These are phyloP conservation scores for Leishmania tarentolae DNA, from an alignment of 208 protist species.

Conservation along the genomic window DNA sequence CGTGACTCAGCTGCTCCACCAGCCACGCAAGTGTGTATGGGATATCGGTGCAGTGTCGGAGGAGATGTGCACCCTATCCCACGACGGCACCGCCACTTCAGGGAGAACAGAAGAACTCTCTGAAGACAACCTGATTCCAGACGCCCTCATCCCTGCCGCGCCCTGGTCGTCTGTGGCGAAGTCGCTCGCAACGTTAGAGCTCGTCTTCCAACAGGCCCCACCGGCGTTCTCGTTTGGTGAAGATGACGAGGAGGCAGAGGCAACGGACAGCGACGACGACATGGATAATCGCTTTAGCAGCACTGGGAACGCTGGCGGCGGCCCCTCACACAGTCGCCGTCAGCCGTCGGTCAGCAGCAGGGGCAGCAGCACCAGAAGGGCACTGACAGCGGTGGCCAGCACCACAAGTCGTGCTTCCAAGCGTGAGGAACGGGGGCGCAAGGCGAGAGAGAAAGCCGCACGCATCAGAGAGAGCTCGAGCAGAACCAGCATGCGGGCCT, in stretches of 20 bases:
- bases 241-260: slow-evolving; percentile 15
- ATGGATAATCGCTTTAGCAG: slow-evolving; percentile 22
- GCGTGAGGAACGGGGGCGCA: slow-evolving; percentile 34
- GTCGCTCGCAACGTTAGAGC: slow-evolving; percentile 28
- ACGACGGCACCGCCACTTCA: background rate
- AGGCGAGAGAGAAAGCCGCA: slow-evolving; percentile 25
- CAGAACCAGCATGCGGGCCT: slow-evolving; percentile 3
- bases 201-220: slow-evolving; percentile 31
- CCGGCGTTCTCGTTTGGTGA: slow-evolving; percentile 23
- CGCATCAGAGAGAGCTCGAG: slow-evolving; percentile 10
- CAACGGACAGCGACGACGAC: slow-evolving; percentile 23
- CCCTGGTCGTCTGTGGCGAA: background rate
- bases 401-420: slow-evolving; percentile 25
- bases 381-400: background rate
- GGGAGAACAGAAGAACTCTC: background rate
- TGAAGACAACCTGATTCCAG: slow-evolving; percentile 21
- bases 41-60: slow-evolving; percentile 50
- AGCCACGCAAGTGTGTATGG: slow-evolving; percentile 60
- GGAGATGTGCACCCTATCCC: slow-evolving; percentile 23
- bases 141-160: slow-evolving; percentile 10
- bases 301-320: slow-evolving; percentile 6
- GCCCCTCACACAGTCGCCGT: background rate
- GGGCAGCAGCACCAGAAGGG: background rate
- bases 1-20: slow-evolving; percentile 28
- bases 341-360: slow-evolving; percentile 10